phyloP scores from a whole-genome alignment of 2,329 filamentous ascomycete genomes.

The Xylariaceae sp. region DNA sequence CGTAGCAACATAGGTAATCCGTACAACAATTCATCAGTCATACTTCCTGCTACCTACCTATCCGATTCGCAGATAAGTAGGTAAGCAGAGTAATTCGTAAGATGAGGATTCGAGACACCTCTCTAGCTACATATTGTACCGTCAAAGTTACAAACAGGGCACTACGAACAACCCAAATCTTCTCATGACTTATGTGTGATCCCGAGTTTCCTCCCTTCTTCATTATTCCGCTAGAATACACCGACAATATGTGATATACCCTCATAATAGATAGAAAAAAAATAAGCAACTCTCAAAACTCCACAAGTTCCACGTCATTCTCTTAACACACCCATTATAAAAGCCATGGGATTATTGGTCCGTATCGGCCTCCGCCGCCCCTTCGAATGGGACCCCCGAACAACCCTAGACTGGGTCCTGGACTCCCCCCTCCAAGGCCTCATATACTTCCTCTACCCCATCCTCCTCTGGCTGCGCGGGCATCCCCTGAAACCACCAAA shows the following conservation, averaged over 20 bases:
- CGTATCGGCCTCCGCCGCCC: constrained; percentile 44
- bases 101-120: not conserved
- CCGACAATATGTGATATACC: too few relatives aligned
- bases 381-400: constrained; percentile 45
- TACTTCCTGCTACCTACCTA: not conserved
- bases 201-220: not conserved
- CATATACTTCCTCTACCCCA: constrained; percentile 56
- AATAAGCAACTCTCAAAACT: not conserved
- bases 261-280: not conserved
- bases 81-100: not conserved
- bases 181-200: not conserved
- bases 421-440: constrained; percentile 63
- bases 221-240: not conserved
- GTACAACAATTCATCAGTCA: not conserved
- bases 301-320: not conserved
- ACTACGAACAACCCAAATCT: not conserved
- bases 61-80: not conserved
- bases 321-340: not conserved
- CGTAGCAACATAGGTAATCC: too few relatives aligned
- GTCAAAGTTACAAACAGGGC: too few relatives aligned
- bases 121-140: not conserved
- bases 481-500: constrained; percentile 54
- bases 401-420: constrained; percentile 58
- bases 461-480: constrained; percentile 64
- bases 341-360: constrained; percentile 41